Conservation (phyloP, 83 land plant species). For the Thuja plicata region DNA sequence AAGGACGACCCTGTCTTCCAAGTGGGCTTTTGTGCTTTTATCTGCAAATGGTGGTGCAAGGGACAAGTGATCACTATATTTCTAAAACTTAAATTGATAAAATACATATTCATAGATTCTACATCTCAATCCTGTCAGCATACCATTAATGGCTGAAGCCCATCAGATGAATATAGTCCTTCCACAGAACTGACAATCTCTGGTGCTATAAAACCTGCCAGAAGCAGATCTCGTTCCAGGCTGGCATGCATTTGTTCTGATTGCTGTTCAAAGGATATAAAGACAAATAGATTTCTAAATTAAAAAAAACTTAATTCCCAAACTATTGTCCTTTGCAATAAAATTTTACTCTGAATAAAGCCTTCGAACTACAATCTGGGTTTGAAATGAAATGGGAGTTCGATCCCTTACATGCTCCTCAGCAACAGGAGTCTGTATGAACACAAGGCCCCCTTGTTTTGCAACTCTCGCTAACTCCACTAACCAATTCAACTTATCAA, state of each 20-base stretch:
- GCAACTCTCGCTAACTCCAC: conserved; percentile 38
- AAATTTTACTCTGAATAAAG: background rate
- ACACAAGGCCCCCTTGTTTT: conserved; percentile 54
- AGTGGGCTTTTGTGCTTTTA: conserved; percentile 81
- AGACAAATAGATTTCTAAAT: background rate
- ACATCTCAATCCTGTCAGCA: background rate
- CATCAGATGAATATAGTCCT: conserved; percentile 15
- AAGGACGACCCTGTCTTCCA: conserved; percentile 93
- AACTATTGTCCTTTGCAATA: background rate
- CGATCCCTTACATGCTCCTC: conserved; percentile 1
- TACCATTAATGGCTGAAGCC: conserved; percentile 1
- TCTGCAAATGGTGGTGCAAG: conserved; percentile 32
- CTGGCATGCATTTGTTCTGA: conserved; percentile 20
- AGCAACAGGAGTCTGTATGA: conserved; percentile 21
- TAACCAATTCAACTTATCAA: conserved; percentile 27
- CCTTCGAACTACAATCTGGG: background rate
- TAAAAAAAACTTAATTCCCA: background rate
- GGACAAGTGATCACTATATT: background rate
- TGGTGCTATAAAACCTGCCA: conserved; percentile 55
- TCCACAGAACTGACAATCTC: conserved; percentile 17
- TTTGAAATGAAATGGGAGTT: conserved; percentile 22
- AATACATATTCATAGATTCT: background rate
- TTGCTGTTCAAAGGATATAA: conserved; percentile 14
- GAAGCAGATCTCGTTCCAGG: conserved; percentile 39
- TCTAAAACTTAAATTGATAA: background rate